Evolutionary conservation across 2,329 filamentous ascomycete species (phyloP).

Genomic region (Colletotrichum costaricense): DNA sequence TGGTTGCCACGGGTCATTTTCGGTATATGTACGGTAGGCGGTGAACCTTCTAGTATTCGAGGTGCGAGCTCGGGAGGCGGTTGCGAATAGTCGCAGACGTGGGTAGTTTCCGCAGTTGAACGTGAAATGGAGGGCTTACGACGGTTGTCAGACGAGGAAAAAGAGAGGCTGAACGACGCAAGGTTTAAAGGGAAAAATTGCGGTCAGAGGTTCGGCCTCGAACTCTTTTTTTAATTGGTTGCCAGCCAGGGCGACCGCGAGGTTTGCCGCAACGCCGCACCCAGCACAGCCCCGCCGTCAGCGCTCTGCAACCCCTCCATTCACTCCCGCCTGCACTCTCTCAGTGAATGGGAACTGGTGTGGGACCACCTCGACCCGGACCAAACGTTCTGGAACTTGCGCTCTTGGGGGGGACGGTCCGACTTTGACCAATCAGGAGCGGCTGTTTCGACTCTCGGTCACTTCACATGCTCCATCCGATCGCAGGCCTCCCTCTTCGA

Average conservation of each 20-base stretch:
- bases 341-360: too few relatives aligned
- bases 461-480: slow-evolving; percentile 29
- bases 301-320: too few relatives aligned
- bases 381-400: slow-evolving; percentile 19
- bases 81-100: background rate
- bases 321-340: too few relatives aligned
- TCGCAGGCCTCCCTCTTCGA: background rate
- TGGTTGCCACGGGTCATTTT: slow-evolving; percentile 95
- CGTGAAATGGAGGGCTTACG: background rate
- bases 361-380: too few relatives aligned
- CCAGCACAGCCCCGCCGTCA: too few relatives aligned
- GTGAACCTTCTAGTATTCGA: background rate
- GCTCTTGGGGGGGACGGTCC: background rate
- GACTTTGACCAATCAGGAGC: slow-evolving; percentile 8
- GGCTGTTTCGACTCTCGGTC: background rate
- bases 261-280: background rate
- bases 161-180: background rate
- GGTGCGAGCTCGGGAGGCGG: slow-evolving; percentile 1
- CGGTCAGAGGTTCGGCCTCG: slow-evolving; percentile 13
- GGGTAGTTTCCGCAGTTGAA: background rate
- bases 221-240: background rate
- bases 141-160: background rate
- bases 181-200: background rate
- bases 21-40: background rate
- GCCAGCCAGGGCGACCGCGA: slow-evolving; percentile 1